Conservation (phyloP, 2,329 filamentous ascomycete genomes). For the Bipolaris victoriae region DNA sequence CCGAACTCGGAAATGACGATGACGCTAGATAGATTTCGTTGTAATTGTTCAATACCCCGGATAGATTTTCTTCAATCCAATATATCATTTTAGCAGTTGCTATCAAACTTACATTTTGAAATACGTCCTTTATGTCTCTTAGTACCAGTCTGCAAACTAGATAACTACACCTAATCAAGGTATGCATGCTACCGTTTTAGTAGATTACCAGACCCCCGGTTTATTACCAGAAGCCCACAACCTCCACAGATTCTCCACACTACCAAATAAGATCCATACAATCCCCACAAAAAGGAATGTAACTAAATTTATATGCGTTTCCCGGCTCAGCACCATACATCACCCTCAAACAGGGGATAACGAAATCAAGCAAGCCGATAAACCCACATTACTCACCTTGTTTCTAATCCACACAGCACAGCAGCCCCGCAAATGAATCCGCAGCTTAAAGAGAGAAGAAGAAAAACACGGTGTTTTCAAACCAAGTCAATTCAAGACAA, state of each 20-base stretch:
- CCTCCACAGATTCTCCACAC: not conserved
- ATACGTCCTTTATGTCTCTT: not conserved
- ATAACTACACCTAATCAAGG: not conserved
- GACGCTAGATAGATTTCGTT: not conserved
- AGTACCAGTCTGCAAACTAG: not conserved
- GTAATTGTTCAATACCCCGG: slow-evolving; percentile 1
- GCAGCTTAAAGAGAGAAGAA: too few relatives aligned
- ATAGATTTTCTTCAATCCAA: not conserved
- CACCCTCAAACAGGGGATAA: not conserved
- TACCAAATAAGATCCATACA: not conserved
- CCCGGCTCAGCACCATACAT: not conserved
- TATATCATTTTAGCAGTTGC: not conserved
- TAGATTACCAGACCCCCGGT: not conserved
- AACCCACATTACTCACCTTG: not conserved
- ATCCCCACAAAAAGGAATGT: not conserved
- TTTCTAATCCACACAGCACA: not conserved
- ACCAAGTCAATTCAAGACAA: not conserved
- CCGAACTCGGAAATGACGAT: not conserved
- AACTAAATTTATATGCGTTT: too few relatives aligned
- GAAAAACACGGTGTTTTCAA: not conserved
- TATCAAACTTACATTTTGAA: not conserved
- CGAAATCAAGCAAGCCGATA: not conserved
- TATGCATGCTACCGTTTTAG: not conserved
- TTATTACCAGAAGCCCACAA: not conserved
- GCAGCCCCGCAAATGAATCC: not conserved